Evolutionary conservation across 2,329 filamentous ascomycete genomes (phyloP).

Genomic region (Colletotrichum spaethianum): DNA sequence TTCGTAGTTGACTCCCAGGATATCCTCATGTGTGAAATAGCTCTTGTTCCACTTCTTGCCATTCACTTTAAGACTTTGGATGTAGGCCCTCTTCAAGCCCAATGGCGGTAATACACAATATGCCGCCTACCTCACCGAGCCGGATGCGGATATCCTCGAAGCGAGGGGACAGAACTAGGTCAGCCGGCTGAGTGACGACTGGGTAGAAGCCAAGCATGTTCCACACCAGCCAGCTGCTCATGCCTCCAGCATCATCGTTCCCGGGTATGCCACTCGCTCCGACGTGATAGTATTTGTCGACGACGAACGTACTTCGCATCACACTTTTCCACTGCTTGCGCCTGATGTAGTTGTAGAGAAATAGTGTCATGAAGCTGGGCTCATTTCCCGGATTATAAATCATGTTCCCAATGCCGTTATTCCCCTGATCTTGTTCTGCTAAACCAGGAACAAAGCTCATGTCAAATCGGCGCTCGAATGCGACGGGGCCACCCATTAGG

Average conservation of each 20-base stretch:
- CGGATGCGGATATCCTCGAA: conserved; percentile 64
- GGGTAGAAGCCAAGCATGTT: conserved; percentile 70
- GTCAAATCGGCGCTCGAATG: conserved; percentile 65
- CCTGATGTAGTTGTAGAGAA: conserved; percentile 69
- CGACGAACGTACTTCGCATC: conserved; percentile 61
- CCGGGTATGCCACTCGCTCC: conserved; percentile 66
- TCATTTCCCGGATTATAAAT: conserved; percentile 71
- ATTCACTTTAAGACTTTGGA: conserved; percentile 68
- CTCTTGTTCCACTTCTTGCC: conserved; percentile 65
- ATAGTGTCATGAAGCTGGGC: conserved; percentile 68
- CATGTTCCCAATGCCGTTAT: conserved; percentile 57
- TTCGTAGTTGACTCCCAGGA: conserved; percentile 52
- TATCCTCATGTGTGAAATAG: conserved; percentile 68
- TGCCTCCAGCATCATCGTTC: conserved; percentile 71
- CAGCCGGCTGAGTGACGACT: conserved; percentile 70
- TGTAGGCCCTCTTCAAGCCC: conserved; percentile 62
- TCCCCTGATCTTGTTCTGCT: conserved; percentile 64
- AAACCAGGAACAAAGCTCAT: conserved; percentile 50
- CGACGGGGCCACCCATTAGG: conserved; percentile 63
- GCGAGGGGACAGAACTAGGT: conserved; percentile 65
- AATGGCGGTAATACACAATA: conserved; percentile 61
- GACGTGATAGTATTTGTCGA: conserved; percentile 63
- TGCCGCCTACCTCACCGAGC: conserved; percentile 56
- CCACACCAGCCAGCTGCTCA: conserved; percentile 72
- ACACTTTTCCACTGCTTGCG: conserved; percentile 66